A percentile compares a stretch with the other conserved stretches of the same genome.
These are phyloP conservation scores for Heterobasidion parviporum DNA, from an alignment of 1,284 basidiomycete genomes.

Conservation along the genomic window DNA sequence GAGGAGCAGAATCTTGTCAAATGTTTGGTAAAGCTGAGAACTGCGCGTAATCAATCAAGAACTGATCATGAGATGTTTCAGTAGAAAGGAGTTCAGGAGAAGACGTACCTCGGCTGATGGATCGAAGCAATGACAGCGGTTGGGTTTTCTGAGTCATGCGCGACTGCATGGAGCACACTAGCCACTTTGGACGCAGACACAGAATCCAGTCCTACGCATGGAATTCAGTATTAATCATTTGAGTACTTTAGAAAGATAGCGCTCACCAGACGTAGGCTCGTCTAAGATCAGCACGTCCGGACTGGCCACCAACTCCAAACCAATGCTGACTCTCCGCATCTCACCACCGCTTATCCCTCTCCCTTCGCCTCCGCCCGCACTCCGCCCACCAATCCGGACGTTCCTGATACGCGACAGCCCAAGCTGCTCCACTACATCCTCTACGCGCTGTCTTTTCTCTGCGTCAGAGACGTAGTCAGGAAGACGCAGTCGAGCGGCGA, in stretches of 20 bases:
- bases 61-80: background rate
- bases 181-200: constrained; percentile 80
- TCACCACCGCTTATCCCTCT: constrained; percentile 84
- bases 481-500: constrained; percentile 76
- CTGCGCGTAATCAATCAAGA: constrained; percentile 22
- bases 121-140: constrained; percentile 82
- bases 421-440: constrained; percentile 64
- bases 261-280: constrained; percentile 73
- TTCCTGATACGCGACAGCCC: constrained; percentile 68
- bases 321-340: constrained; percentile 78
- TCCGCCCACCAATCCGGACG: constrained; percentile 55
- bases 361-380: constrained; percentile 43
- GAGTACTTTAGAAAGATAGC: constrained; percentile 10
- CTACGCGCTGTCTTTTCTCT: constrained; percentile 63
- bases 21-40: constrained; percentile 78
- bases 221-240: background rate
- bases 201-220: constrained; percentile 61
- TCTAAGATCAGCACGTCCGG: constrained; percentile 81
- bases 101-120: constrained; percentile 68
- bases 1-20: constrained; percentile 76
- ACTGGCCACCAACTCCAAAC: constrained; percentile 71
- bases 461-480: constrained; percentile 69
- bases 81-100: background rate
- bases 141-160: constrained; percentile 57
- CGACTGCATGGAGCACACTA: constrained; percentile 65